phyloP scores from a whole-genome alignment of 2,329 filamentous ascomycete species.

The Exophiala dermatitidis region DNA sequence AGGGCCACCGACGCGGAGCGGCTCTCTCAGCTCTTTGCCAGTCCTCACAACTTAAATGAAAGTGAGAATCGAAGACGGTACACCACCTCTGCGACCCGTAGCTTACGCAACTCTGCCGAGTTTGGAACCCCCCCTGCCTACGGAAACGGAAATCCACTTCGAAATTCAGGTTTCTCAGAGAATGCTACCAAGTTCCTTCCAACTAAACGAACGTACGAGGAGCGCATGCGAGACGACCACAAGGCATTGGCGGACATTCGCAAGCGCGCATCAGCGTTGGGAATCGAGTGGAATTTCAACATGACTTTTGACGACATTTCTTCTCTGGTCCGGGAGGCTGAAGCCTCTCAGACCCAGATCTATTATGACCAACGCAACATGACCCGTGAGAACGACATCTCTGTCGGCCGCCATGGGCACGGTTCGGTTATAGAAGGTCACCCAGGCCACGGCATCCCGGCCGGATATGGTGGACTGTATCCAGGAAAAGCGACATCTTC shows the following conservation, averaged over 20 bases:
- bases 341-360: not conserved
- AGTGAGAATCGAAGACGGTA: not conserved
- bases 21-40: conserved; percentile 9
- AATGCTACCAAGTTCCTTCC: not conserved
- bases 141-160: not conserved
- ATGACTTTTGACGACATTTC: conserved; percentile 20
- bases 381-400: too few relatives aligned
- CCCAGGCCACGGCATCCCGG: too few relatives aligned
- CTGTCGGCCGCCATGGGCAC: too few relatives aligned
- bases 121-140: not conserved
- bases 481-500: not conserved
- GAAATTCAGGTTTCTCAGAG: not conserved
- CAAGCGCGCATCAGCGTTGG: conserved; percentile 7
- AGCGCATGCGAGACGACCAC: conserved; percentile 16
- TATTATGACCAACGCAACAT: too few relatives aligned
- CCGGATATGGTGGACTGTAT: conserved; percentile 11
- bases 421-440: too few relatives aligned
- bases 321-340: conserved; percentile 8
- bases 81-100: not conserved
- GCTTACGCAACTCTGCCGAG: not conserved
- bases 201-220: conserved; percentile 12
- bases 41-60: not conserved
- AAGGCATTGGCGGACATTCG: conserved; percentile 13
- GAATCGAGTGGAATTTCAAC: conserved; percentile 19
- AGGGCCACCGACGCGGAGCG: conserved; percentile 13